Evolutionary conservation across 805 yeast species (phyloP).

Genomic region (Saitoella complicata): DNA sequence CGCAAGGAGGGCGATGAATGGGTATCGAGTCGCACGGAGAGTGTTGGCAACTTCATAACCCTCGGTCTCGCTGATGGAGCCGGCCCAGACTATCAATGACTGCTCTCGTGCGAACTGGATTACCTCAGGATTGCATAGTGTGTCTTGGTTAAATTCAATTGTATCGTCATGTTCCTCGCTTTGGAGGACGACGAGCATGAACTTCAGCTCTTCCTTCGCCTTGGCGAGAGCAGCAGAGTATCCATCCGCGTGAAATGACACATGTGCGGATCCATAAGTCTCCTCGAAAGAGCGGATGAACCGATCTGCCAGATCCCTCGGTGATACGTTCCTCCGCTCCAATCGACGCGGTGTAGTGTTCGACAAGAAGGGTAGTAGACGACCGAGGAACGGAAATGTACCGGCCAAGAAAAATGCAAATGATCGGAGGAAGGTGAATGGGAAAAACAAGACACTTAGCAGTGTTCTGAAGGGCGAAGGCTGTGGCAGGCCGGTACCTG

Average conservation of each 20-base stretch:
- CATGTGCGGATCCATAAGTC: conserved; percentile 3
- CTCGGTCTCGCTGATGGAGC: conserved; percentile 66
- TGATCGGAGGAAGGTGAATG: no score
- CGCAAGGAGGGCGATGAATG: conserved; percentile 61
- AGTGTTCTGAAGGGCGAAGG: no score
- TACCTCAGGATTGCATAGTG: conserved; percentile 38
- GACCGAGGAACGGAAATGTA: no score
- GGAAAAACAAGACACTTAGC: no score
- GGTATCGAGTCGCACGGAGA: conserved; percentile 54
- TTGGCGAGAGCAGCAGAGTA: conserved; percentile 63
- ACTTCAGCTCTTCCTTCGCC: conserved; percentile 54
- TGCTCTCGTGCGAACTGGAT: conserved; percentile 31
- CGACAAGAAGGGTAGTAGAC: conserved; percentile 13
- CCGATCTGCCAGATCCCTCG: conserved; percentile 36
- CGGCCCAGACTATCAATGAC: conserved; percentile 68
- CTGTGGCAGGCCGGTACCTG: no score
- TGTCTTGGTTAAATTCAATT: conserved; percentile 32
- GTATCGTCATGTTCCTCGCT: conserved; percentile 56
- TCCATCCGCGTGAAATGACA: conserved; percentile 47
- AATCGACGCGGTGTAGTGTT: conserved; percentile 23
- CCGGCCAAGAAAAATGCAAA: no score
- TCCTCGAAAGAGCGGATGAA: conserved; percentile 40
- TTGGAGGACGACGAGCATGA: conserved; percentile 57
- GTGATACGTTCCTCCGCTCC: conserved; percentile 23
- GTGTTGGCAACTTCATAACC: conserved; percentile 60